phyloP scores from a whole-genome alignment of 495 filamentous ascomycete species.

The Penicillium pancosmium region DNA sequence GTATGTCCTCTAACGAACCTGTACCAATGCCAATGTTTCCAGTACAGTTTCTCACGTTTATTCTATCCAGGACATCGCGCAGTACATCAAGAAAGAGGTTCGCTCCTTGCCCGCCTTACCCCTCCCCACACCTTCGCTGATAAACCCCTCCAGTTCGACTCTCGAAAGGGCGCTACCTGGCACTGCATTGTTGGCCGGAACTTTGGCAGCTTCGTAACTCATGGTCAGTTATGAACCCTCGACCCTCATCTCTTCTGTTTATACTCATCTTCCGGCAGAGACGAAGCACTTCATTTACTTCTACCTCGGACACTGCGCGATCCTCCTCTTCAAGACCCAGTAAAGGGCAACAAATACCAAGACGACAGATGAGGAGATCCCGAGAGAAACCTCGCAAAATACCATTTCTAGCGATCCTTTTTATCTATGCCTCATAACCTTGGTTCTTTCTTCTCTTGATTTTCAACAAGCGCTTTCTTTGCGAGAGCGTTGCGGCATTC shows the following conservation, averaged over 20 bases:
- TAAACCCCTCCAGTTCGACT: slow-evolving; percentile 68
- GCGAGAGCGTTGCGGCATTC: slow-evolving; percentile 11
- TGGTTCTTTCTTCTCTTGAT: slow-evolving; percentile 4
- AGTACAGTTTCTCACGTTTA: slow-evolving; percentile 9
- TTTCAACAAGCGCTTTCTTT: slow-evolving; percentile 10
- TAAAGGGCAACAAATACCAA: slow-evolving; percentile 41
- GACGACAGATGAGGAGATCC: background rate
- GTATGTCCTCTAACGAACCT: slow-evolving; percentile 40
- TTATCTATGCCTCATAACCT: slow-evolving; percentile 15
- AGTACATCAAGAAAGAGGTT: slow-evolving; percentile 96
- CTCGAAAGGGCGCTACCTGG: slow-evolving; percentile 91
- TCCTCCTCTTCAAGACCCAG: slow-evolving; percentile 99
- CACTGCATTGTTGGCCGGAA: slow-evolving; percentile 98
- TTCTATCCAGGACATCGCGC: slow-evolving; percentile 78
- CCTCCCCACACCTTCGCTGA: slow-evolving; percentile 26
- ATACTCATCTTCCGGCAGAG: slow-evolving; percentile 56
- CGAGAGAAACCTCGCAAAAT: slow-evolving; percentile 10
- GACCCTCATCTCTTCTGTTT: background rate
- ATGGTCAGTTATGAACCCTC: slow-evolving; percentile 61
- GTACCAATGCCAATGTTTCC: background rate
- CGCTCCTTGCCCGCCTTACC: slow-evolving; percentile 22
- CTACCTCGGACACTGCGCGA: slow-evolving; percentile 97
- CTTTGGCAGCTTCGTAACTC: slow-evolving; percentile 98
- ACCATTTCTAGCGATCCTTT: slow-evolving; percentile 20
- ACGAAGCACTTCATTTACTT: slow-evolving; percentile 99